Evolutionary conservation across 148 eudicot genomes (phyloP), one percentile per base, ranked within the genome.

Genomic region (Fallopia convolvulus): DNA sequence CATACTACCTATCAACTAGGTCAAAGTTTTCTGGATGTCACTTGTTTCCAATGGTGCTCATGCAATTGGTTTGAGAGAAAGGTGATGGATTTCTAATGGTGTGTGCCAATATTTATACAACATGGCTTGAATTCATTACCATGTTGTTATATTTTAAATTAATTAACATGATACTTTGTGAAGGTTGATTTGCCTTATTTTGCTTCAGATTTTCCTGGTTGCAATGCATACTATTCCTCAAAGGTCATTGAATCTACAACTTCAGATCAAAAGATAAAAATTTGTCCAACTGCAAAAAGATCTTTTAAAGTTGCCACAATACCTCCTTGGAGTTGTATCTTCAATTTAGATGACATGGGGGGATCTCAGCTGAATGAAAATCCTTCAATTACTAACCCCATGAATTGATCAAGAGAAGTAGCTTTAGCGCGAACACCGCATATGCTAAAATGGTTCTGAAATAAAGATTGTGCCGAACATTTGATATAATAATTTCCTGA

Each of bases 11-110:
- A n/a, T 92, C 39, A 85, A 89, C 77, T 92, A 97, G 99, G 88
- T 88, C 63, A 95, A 89, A 81, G 84, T 87, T 75, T 95, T 95
- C 83, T 95, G 99, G 99, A 80, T 78, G 76, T 78, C 89, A 70
- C 84, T 95, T 8, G 76, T 92, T 44, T 88, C 94, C 76, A 78
- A 80, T 76, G 99, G 99, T 77, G 94, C 92, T 78, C 88, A 84
- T 77, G 97, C 90, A 70, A 87, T 95, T 68, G 99, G 99, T 79
- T 83, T 88, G 80, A 88, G 92, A 80, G 99, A 92, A 92, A 90
- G 86, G 87, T 96, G 85, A 47, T 92, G 96, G 99, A 83, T 94
- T 84, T 87, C 97, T 77, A 79, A 87, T 79, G 96, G 92, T 50
- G 97, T 94, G 84, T 83, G 79, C 76, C 26, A 49, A 71, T 78